phyloP scores from a whole-genome alignment of 192 early-diverging fungal species.

The Entomortierella lignicola region DNA sequence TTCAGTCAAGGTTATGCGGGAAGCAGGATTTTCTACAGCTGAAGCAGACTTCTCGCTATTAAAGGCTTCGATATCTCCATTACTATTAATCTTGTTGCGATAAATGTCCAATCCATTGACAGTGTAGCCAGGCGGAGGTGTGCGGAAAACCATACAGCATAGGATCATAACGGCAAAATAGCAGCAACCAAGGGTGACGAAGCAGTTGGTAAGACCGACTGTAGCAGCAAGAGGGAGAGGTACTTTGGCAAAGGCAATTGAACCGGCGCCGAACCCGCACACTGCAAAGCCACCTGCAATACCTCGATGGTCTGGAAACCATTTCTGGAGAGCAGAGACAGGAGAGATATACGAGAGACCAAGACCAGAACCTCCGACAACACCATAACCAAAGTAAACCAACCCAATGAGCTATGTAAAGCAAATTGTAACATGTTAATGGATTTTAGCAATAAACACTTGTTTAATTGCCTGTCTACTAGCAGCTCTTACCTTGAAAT shows the following conservation, averaged over 20 bases:
- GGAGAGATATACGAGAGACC: constrained; percentile 82
- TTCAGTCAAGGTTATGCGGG: constrained; percentile 63
- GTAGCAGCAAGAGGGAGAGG: constrained; percentile 62
- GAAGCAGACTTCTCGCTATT: constrained; percentile 51
- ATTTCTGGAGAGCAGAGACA: constrained; percentile 80
- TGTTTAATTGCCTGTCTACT: no score
- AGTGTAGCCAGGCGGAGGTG: constrained; percentile 68
- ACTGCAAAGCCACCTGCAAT: constrained; percentile 81
- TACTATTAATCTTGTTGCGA: constrained; percentile 40
- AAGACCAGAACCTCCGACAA: constrained; percentile 76
- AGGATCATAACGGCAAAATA: constrained; percentile 74
- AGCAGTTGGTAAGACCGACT: constrained; percentile 71
- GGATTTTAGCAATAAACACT: no score
- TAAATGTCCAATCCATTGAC: constrained; percentile 67
- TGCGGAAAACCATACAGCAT: constrained; percentile 68
- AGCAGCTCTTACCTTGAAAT: constrained; percentile 53
- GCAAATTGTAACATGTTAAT: background rate
- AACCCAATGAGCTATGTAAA: constrained; percentile 55
- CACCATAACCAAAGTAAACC: constrained; percentile 79
- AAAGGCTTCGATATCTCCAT: constrained; percentile 60
- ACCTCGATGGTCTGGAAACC: constrained; percentile 82
- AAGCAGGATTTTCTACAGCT: constrained; percentile 49
- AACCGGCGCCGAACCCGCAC: constrained; percentile 81
- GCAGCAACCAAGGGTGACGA: constrained; percentile 70
- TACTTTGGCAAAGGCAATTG: constrained; percentile 74